Conservation (phyloP, 805 yeast genomes). For the Saturnispora serradocipensis region DNA sequence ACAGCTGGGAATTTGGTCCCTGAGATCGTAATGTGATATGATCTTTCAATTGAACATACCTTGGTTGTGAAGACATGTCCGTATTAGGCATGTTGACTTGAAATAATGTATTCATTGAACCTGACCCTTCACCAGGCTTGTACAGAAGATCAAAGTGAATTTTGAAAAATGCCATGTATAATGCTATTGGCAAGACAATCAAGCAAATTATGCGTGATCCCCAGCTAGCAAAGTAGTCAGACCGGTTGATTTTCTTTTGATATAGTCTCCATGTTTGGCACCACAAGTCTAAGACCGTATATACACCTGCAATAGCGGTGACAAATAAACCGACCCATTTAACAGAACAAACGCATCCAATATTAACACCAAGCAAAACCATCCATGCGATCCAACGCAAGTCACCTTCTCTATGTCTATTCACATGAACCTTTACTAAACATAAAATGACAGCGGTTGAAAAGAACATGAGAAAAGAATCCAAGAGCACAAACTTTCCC, state of each 20-base stretch:
- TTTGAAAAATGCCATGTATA: slow-evolving; percentile 61
- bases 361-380: slow-evolving; percentile 50
- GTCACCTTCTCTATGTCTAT: slow-evolving; percentile 33
- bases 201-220: slow-evolving; percentile 53
- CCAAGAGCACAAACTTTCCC: slow-evolving; percentile 67
- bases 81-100: slow-evolving; percentile 77
- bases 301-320: slow-evolving; percentile 79
- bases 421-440: slow-evolving; percentile 44
- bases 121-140: slow-evolving; percentile 81
- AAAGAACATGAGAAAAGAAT: slow-evolving; percentile 68
- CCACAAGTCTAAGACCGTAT: slow-evolving; percentile 87
- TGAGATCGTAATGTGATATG: slow-evolving; percentile 57
- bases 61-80: slow-evolving; percentile 55
- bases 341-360: slow-evolving; percentile 78
- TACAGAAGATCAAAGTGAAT: slow-evolving; percentile 66
- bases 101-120: slow-evolving; percentile 79
- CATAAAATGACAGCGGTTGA: slow-evolving; percentile 62
- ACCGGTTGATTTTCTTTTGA: slow-evolving; percentile 43
- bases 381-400: slow-evolving; percentile 44
- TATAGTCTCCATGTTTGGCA: slow-evolving; percentile 55
- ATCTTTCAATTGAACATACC: slow-evolving; percentile 57
- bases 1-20: slow-evolving; percentile 61
- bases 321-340: slow-evolving; percentile 86
- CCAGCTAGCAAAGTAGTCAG: slow-evolving; percentile 54
- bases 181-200: slow-evolving; percentile 51